Evolutionary conservation across 2,329 filamentous ascomycete genomes (phyloP), one percentile per base, ranked within the genome.

Genomic region (Diaporthe sp.): DNA sequence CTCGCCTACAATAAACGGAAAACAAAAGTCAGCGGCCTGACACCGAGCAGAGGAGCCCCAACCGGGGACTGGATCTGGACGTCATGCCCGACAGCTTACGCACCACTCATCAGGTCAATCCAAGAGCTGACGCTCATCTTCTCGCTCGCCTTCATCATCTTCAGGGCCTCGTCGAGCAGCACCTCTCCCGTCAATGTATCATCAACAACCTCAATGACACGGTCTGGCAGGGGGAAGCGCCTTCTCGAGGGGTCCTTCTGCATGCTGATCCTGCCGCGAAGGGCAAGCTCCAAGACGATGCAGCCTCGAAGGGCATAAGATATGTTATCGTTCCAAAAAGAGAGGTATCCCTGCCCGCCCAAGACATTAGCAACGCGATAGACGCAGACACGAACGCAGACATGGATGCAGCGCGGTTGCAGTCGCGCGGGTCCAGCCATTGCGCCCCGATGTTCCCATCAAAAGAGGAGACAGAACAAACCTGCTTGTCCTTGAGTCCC

Each of bases 241-340:
- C 97, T 92, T 85, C 97, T 91, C 78, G 94, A 94, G 68, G 95
- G 93, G 85, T 98, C 97, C 85, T 97, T 98, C 84, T 98, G 95
- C 97, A 99, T 99, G 90, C 94, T 96, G 85, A 99, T 94, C 80
- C 97, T 94, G 82, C 97, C 97, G 78, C 97, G 91, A 86, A 99
- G 97, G 77, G 97, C 97, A 80, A 99, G 88, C 86, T 99, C 97
- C 85, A 98, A 95, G 79, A 99, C 97, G 83, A 99, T 99, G 86
- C 97, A 99, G 82, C 97, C 97, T 83, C 97, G 93, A 77, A 99
- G 90, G 78, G 97, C 97, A 84, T 99, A 99, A 76, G 96, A 98
- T 82, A 99, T 99, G 87, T 99, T 99, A 86, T 99, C 97, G 86
- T 99, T 99, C 97, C 97, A 99, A 86, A 99, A 99, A 40, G 96